These are phyloP conservation scores for Chaetothyriales sp. DNA, from an alignment of 2,329 filamentous ascomycete genomes.

Conservation along the genomic window DNA sequence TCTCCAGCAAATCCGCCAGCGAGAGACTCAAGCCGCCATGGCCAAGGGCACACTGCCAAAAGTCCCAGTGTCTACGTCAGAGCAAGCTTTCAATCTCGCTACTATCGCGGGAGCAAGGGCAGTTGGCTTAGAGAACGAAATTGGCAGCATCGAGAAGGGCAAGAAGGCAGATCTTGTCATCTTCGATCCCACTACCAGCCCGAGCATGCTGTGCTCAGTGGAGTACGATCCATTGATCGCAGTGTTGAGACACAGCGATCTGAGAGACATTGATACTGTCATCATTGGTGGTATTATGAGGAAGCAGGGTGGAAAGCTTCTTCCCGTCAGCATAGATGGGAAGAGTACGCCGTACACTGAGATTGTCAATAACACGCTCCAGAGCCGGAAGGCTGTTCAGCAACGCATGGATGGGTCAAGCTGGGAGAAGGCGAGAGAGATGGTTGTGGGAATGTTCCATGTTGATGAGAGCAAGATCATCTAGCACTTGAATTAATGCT, in stretches of 20 bases:
- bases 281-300: conserved; percentile 32
- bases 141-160: conserved; percentile 35
- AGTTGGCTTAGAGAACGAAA: conserved; percentile 27
- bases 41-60: conserved; percentile 17
- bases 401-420: conserved; percentile 6
- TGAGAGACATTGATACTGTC: conserved; percentile 31
- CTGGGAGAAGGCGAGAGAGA: conserved; percentile 4
- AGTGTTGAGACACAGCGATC: conserved; percentile 30
- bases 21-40: conserved; percentile 21
- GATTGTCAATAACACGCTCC: conserved; percentile 4
- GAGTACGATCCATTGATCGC: conserved; percentile 31
- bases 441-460: conserved; percentile 4
- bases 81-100: conserved; percentile 37
- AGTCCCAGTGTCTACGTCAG: conserved; percentile 22
- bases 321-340: conserved; percentile 1
- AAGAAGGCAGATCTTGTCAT: conserved; percentile 38
- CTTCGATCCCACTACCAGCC: conserved; percentile 28
- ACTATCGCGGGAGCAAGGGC: conserved; percentile 36
- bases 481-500: too few relatives aligned
- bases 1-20: conserved; percentile 20
- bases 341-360: conserved; percentile 4
- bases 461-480: conserved; percentile 8
- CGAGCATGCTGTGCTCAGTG: conserved; percentile 30
- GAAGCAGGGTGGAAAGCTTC: conserved; percentile 22
- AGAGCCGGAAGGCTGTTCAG: conserved; percentile 12